Conservation (phyloP, 1,284 basidiomycete genomes). For the Papiliotrema laurentii region DNA sequence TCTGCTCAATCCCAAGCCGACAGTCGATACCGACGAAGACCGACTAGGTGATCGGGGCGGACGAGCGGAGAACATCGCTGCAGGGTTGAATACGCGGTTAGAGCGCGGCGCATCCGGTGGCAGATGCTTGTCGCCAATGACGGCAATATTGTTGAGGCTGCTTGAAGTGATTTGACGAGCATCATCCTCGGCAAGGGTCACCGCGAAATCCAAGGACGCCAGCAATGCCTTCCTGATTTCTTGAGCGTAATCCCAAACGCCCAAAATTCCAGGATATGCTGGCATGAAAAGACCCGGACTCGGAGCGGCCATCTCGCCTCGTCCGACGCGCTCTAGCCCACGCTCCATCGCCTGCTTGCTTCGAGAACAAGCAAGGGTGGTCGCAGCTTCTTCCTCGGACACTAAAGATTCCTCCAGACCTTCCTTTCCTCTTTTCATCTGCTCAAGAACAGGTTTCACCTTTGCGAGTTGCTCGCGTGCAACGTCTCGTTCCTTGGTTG, state of each 20-base stretch:
- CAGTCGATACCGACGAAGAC: conserved; percentile 42
- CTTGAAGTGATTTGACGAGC: conserved; percentile 65
- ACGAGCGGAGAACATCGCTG: conserved; percentile 86
- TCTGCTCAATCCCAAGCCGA: conserved; percentile 42
- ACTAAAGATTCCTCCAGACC: conserved; percentile 75
- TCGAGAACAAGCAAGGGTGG: conserved; percentile 55
- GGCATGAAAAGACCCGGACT: conserved; percentile 57
- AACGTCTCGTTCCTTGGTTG: conserved; percentile 69
- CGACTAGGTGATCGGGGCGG: conserved; percentile 52
- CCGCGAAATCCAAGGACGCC: conserved; percentile 73
- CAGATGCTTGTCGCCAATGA: conserved; percentile 72
- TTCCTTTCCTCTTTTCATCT: conserved; percentile 71
- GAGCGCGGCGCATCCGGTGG: conserved; percentile 76
- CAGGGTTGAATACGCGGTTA: conserved; percentile 82
- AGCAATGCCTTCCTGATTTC: conserved; percentile 75
- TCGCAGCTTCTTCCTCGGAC: conserved; percentile 70
- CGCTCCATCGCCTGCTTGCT: conserved; percentile 62
- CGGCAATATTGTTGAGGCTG: conserved; percentile 66
- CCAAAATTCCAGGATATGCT: conserved; percentile 78
- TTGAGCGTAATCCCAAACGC: conserved; percentile 81
- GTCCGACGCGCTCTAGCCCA: conserved; percentile 72
- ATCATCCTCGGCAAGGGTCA: conserved; percentile 77
- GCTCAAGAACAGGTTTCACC: conserved; percentile 77
- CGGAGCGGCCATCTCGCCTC: conserved; percentile 62
- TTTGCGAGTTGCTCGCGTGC: conserved; percentile 68